These are phyloP conservation scores for Lathyrus aphaca DNA, from an alignment of 306 rosid species.

Conservation along the genomic window DNA sequence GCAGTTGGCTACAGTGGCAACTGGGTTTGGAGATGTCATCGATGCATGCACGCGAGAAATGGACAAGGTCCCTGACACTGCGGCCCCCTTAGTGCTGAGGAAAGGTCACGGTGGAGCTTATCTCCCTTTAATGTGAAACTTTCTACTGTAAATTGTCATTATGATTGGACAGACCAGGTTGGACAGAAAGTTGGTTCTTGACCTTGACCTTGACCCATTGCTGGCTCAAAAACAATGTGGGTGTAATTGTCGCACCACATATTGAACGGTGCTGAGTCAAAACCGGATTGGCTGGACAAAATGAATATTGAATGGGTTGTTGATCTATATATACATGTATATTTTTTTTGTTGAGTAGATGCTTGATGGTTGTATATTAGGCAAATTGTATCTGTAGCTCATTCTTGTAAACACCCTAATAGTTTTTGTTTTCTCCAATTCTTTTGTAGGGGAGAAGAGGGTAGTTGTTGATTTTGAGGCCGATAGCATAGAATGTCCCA, in stretches of 20 bases:
- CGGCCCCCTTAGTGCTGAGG: constrained; percentile 82
- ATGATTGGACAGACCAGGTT: constrained; percentile 2
- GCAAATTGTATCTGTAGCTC: constrained; percentile 44
- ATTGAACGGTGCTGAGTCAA: constrained; percentile 31
- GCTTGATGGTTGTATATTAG: constrained; percentile 42
- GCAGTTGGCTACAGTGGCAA: constrained; percentile 78
- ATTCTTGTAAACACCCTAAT: constrained; percentile 44
- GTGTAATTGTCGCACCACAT: constrained; percentile 29
- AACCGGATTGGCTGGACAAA: constrained; percentile 18
- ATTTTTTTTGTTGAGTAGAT: constrained; percentile 31
- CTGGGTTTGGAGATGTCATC: constrained; percentile 74
- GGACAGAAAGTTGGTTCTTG: constrained; percentile 18
- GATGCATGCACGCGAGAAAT: constrained; percentile 63
- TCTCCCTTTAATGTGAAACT: constrained; percentile 85
- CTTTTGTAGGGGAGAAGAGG: constrained; percentile 45
- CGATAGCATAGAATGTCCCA: constrained; percentile 41
- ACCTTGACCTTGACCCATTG: constrained; percentile 28
- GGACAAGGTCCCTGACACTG: constrained; percentile 85
- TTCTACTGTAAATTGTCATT: constrained; percentile 18
- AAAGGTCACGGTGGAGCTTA: constrained; percentile 97
- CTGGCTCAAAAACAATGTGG: constrained; percentile 28
- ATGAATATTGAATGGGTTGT: constrained; percentile 33
- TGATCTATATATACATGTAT: constrained; percentile 29
- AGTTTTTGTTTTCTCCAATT: constrained; percentile 45
- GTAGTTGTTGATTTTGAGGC: constrained; percentile 44